A percentile compares a stretch with the other conserved stretches of the same genome.
Evolutionary conservation across 2,329 filamentous ascomycete species (phyloP).

Genomic region (Aspergillus intermedius): DNA sequence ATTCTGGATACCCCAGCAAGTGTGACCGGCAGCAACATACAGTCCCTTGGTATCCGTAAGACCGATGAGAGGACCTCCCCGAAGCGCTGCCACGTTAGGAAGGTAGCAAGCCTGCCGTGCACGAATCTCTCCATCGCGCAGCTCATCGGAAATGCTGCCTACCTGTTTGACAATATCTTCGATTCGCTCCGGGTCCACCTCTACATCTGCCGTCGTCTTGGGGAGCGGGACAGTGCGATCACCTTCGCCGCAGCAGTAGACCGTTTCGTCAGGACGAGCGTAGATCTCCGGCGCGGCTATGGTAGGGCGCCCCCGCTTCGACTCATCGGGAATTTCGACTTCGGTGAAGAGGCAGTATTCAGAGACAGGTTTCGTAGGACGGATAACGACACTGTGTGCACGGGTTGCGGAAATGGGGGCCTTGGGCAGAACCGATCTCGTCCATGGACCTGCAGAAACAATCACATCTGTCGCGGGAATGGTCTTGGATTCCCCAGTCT

Average conservation of each 20-base stretch:
- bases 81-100: conserved; percentile 58
- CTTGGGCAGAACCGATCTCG: conserved; percentile 44
- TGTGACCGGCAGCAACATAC: conserved; percentile 81
- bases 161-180: conserved; percentile 82
- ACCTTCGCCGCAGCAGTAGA: conserved; percentile 91
- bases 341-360: conserved; percentile 64
- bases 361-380: conserved; percentile 47
- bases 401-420: conserved; percentile 56
- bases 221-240: conserved; percentile 72
- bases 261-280: conserved; percentile 76
- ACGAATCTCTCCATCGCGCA: conserved; percentile 63
- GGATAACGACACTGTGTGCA: conserved; percentile 58
- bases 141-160: conserved; percentile 45
- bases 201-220: conserved; percentile 65
- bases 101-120: conserved; percentile 88
- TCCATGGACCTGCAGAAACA: conserved; percentile 59
- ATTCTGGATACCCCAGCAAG: conserved; percentile 98
- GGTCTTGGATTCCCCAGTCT: conserved; percentile 41
- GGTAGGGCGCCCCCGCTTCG: conserved; percentile 48
- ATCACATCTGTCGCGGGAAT: conserved; percentile 55
- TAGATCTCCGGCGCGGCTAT: conserved; percentile 88
- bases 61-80: conserved; percentile 71
- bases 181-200: conserved; percentile 68
- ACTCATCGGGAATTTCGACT: conserved; percentile 60
- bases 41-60: conserved; percentile 65